Percentiles rank a stretch among this genome's conserved stretches.
Evolutionary conservation across 805 yeast genomes (phyloP).

Genomic region (Candida ovalis): DNA sequence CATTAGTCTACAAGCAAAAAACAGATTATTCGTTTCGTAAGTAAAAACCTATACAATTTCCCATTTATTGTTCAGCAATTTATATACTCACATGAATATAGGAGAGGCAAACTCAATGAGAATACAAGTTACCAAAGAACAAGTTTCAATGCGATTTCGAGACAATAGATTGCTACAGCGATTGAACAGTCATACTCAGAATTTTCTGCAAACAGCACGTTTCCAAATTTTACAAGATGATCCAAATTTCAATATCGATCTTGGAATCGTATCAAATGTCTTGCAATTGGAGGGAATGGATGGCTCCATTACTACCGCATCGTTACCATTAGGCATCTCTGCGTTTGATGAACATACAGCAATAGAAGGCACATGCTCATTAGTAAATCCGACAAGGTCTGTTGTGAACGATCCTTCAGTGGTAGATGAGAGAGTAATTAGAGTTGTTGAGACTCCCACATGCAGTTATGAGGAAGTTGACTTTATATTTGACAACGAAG

Average conservation of each 20-base stretch:
- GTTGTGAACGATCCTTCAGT: no score
- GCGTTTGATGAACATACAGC: background rate
- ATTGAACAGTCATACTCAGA: background rate
- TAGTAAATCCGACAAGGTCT: no score
- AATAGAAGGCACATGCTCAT: no score
- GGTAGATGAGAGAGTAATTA: no score
- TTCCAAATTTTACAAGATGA: slow-evolving; percentile 31
- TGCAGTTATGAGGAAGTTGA: slow-evolving; percentile 5
- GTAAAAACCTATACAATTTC: slow-evolving; percentile 5
- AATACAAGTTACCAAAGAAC: slow-evolving; percentile 10
- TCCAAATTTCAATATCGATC: slow-evolving; percentile 33
- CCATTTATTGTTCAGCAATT: background rate
- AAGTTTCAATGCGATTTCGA: background rate
- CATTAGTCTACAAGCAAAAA: slow-evolving; percentile 46
- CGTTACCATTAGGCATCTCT: background rate
- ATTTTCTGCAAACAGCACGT: background rate
- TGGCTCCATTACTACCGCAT: background rate
- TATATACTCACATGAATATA: background rate
- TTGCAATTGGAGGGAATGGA: slow-evolving; percentile 1
- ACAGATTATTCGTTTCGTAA: slow-evolving; percentile 39
- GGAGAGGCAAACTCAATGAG: slow-evolving; percentile 17
- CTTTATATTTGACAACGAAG: slow-evolving; percentile 17
- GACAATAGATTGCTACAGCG: background rate
- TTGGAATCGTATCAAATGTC: slow-evolving; percentile 26
- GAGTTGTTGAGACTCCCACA: background rate